Evolutionary conservation across 169 alveolate genomes (phyloP), one percentile per base, ranked within the genome.

Genomic region (Cryptosporidium sp.): DNA sequence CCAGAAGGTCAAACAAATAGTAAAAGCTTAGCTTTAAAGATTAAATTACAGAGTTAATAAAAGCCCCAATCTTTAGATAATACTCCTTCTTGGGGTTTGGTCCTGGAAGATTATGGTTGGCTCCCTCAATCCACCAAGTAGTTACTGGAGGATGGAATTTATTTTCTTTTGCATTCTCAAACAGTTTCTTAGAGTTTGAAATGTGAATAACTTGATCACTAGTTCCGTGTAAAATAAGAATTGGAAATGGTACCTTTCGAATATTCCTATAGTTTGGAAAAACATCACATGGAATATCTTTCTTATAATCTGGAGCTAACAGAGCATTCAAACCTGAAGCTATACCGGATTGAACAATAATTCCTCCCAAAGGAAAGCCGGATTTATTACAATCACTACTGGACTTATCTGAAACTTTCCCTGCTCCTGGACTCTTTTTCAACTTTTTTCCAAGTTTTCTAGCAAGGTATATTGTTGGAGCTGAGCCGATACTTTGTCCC

Each of bases 401-500:
- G 10, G 33, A 29, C 14, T n/a, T 33, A n/a, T 10, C 4, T 1
- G 71, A 37, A 35, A 51, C 29, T 8, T 18, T 12, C 6, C 23
- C 14, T 8, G 16, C 26, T 2, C 68, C 70, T 35, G 61, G 2
- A 35, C 6, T 45, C 68, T 55, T 55, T n/a, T 71, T 71, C 10
- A 31, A 23, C 16, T 59, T 62, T 21, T 80, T 80, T 9, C 80
- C 45, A 23, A 80, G 68, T 4, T 41, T 59, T 43, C 14, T 65
- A 21, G 89, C 89, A 21, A 80, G 70, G 14, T 59, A 43, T 7
- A 80, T 7, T 18, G 89, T 62, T 16, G 89, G 89, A 65, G 89
- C 89, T 39, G 89, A 80, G 7, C 89, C 89, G 12, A 80, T 80
- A 23, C 89, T 80, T 48, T 80, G 89, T 37, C 89, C 89, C n/a